Base-by-base conservation (phyloP, 2,329 filamentous ascomycete species). In the Pleurostoma richardsiae region DNA sequence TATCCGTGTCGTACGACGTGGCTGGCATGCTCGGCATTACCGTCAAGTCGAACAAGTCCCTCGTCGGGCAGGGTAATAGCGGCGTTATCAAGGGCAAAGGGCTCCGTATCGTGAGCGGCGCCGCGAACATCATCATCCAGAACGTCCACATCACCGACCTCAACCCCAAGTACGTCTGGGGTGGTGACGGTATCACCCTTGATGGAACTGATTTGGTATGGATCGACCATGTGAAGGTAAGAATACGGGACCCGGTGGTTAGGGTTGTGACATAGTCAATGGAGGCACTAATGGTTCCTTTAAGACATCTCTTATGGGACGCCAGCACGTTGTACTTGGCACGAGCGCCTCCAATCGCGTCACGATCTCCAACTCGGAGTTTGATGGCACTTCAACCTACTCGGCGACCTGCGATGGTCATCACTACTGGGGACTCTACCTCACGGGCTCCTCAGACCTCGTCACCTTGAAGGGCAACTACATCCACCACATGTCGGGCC, bases 391-490 rank as follows among this genome's bases (percentile, higher is more conserved):
- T 28, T 72, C 72, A 31, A 59, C 64, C 19, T 83, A 70, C 66
- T 82, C 77, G 8, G 73, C 80, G 4, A 77, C 72, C 41, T 83
- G 80, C 62, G 68, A 83, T 56, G 70, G 67, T 39, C 71, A 79
- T 61, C 77, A 81, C 64, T 82, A 83, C 73, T 83, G 80, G 77
- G 71, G 64, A 30, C 61, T 82, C 52, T 80, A 79, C 66, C 69
- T 83, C 42, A 72, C 70, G 39, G 80, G 80, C n/a, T 67, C 70
- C 47, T 70, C 63, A 59, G 80, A 83, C 57, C 56, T 74, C 50
- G 68, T 82, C 56, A 83, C 80, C 51, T 57, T 83, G 59, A 77
- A 80, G 67, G 69, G 70, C 53, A 83, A 83, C 71, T 82, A 81
- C 66, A 68, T 83, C 57, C 75, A 81, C 70, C 69, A 79, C 62